Evolutionary conservation across 2,329 filamentous ascomycete genomes (phyloP).

Genomic region (Botryosphaeria agaves): DNA sequence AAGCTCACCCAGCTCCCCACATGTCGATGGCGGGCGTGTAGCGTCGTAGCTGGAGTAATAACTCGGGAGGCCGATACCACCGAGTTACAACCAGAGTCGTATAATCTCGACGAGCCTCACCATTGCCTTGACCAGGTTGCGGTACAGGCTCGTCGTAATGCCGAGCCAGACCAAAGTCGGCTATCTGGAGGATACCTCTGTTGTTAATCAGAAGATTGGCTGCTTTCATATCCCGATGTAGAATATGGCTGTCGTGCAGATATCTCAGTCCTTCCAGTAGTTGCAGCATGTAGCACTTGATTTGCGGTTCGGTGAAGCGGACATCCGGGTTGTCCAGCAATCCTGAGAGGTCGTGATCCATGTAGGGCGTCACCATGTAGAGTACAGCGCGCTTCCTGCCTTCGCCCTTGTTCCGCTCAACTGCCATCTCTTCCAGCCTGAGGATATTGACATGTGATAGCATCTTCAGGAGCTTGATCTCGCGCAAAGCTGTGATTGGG

Average conservation of each 20-base stretch:
- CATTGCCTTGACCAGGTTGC: conserved; percentile 58
- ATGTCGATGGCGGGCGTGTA: conserved; percentile 98
- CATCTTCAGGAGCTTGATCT: conserved; percentile 94
- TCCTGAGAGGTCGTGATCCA: conserved; percentile 97
- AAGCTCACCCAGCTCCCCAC: conserved; percentile 81
- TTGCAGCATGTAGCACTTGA: conserved; percentile 96
- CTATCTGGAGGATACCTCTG: conserved; percentile 81
- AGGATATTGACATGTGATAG: conserved; percentile 84
- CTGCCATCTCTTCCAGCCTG: conserved; percentile 84
- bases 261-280: conserved; percentile 79
- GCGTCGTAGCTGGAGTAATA: conserved; percentile 68
- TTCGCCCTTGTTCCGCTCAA: conserved; percentile 72
- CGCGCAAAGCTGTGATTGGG: conserved; percentile 91
- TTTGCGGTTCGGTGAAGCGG: conserved; percentile 71
- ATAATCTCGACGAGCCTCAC: conserved; percentile 77
- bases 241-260: conserved; percentile 66
- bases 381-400: conserved; percentile 54
- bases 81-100: conserved; percentile 92
- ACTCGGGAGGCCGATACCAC: conserved; percentile 92
- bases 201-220: conserved; percentile 96
- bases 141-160: conserved; percentile 81
- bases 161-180: conserved; percentile 86
- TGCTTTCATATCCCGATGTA: conserved; percentile 98
- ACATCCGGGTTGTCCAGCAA: conserved; percentile 90
- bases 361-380: conserved; percentile 98